These are phyloP conservation scores for Cytospora piceae DNA, from an alignment of 2,329 filamentous ascomycete species.

Conservation along the genomic window DNA sequence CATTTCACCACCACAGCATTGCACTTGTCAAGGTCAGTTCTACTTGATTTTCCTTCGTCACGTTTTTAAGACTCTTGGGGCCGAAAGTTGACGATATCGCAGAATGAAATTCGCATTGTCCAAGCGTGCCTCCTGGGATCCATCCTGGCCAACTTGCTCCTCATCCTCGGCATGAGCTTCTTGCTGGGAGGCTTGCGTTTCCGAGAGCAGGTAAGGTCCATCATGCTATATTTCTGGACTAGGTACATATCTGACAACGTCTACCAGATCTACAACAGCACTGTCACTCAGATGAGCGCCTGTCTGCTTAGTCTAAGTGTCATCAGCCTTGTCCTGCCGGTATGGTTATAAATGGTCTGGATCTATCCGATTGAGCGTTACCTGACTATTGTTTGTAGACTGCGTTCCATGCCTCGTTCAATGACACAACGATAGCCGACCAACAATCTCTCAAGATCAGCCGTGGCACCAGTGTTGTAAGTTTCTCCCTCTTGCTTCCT, in stretches of 20 bases:
- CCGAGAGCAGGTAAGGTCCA: slow-evolving; percentile 71
- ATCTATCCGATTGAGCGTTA: not conserved
- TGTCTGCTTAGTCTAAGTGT: slow-evolving; percentile 89
- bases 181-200: slow-evolving; percentile 83
- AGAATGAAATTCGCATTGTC: slow-evolving; percentile 85
- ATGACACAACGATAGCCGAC: slow-evolving; percentile 64
- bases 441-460: slow-evolving; percentile 78
- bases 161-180: slow-evolving; percentile 92
- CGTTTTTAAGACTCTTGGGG: not conserved
- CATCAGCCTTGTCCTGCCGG: slow-evolving; percentile 83
- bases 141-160: slow-evolving; percentile 83
- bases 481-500: slow-evolving; percentile 37
- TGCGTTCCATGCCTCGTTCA: slow-evolving; percentile 89
- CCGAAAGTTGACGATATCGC: slow-evolving; percentile 34
- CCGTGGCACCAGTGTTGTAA: slow-evolving; percentile 83
- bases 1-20: slow-evolving; percentile 57
- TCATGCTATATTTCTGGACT: not conserved
- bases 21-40: slow-evolving; percentile 67
- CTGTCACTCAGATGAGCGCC: slow-evolving; percentile 94
- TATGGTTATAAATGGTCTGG: slow-evolving; percentile 45
- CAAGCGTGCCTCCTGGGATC: slow-evolving; percentile 89
- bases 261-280: slow-evolving; percentile 85
- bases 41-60: not conserved
- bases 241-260: slow-evolving; percentile 8
- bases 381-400: slow-evolving; percentile 54